A percentile compares a stretch with the other conserved stretches of the same genome.
Conservation (phyloP, 805 yeast genomes). For the Candida incommunis region DNA sequence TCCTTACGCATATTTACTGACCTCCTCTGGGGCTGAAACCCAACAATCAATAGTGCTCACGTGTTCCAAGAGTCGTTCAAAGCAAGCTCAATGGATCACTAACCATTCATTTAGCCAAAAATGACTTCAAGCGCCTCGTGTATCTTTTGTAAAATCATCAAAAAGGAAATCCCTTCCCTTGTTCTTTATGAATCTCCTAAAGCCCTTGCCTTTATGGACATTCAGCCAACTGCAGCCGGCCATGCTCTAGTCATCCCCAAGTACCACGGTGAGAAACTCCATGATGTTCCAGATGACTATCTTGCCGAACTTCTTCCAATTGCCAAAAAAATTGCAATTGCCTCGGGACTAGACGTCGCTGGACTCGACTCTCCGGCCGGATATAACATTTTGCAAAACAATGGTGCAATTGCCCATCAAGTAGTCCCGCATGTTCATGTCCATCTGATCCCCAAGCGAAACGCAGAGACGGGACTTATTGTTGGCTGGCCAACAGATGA, state of each 20-base stretch:
- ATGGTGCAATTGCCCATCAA: constrained; percentile 92
- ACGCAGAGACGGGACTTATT: constrained; percentile 55
- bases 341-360: constrained; percentile 39
- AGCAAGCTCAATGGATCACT: constrained; percentile 66
- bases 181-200: constrained; percentile 77
- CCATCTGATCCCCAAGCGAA: constrained; percentile 86
- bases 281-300: constrained; percentile 84
- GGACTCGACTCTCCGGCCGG: constrained; percentile 49
- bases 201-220: constrained; percentile 74
- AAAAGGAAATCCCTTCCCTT: constrained; percentile 90
- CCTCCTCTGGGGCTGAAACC: too few species aligned
- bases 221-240: constrained; percentile 82
- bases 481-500: constrained; percentile 93
- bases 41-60: too few species aligned
- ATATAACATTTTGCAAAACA: constrained; percentile 83
- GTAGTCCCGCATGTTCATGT: constrained; percentile 92
- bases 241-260: constrained; percentile 88
- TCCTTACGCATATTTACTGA: too few species aligned
- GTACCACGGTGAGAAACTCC: constrained; percentile 84
- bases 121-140: constrained; percentile 27
- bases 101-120: background rate
- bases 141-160: constrained; percentile 87
- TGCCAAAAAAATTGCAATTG: constrained; percentile 71
- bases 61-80: constrained; percentile 42
- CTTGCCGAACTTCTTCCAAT: constrained; percentile 76